These are phyloP conservation scores for Brasilioporus rufonigricans DNA, from an alignment of 768 basidiomycete species.

Conservation along the genomic window DNA sequence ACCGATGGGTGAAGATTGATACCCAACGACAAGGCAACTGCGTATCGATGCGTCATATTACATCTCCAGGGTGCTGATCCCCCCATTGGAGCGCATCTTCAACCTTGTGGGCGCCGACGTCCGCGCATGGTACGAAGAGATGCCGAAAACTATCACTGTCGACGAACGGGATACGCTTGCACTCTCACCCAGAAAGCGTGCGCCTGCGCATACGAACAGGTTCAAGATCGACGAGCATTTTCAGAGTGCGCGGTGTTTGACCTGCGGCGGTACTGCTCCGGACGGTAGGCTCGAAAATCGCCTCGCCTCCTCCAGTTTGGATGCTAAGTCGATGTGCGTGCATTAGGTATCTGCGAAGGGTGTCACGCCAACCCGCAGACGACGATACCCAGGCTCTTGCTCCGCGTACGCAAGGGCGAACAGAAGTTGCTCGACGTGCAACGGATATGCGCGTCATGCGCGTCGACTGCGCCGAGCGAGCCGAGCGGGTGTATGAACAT, in stretches of 20 bases:
- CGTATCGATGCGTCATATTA: conserved; percentile 89
- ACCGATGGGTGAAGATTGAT: not conserved
- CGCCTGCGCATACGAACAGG: conserved; percentile 32
- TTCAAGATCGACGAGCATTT: conserved; percentile 77
- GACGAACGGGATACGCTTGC: conserved; percentile 35
- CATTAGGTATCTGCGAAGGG: conserved; percentile 58
- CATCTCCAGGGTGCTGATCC: conserved; percentile 82
- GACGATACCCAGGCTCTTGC: conserved; percentile 55
- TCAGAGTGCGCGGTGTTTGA: conserved; percentile 62
- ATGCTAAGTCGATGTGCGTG: not conserved
- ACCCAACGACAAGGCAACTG: conserved; percentile 44
- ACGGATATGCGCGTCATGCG: conserved; percentile 70
- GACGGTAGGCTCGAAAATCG: conserved; percentile 46
- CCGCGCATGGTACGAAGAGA: conserved; percentile 5
- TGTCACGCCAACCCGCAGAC: conserved; percentile 53
- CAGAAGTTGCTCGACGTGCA: conserved; percentile 56
- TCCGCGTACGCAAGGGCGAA: conserved; percentile 55
- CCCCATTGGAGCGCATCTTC: conserved; percentile 88
- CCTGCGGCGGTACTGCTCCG: conserved; percentile 54
- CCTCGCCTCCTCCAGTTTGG: too few relatives aligned
- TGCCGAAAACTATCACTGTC: conserved; percentile 23
- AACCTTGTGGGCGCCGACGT: conserved; percentile 45
- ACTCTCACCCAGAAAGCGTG: conserved; percentile 37
- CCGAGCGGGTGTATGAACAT: conserved; percentile 74
- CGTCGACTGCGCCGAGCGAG: conserved; percentile 52